These are phyloP conservation scores for Asterionellopsis glacialis DNA, from an alignment of 108 stramenopile genomes.

Conservation along the genomic window DNA sequence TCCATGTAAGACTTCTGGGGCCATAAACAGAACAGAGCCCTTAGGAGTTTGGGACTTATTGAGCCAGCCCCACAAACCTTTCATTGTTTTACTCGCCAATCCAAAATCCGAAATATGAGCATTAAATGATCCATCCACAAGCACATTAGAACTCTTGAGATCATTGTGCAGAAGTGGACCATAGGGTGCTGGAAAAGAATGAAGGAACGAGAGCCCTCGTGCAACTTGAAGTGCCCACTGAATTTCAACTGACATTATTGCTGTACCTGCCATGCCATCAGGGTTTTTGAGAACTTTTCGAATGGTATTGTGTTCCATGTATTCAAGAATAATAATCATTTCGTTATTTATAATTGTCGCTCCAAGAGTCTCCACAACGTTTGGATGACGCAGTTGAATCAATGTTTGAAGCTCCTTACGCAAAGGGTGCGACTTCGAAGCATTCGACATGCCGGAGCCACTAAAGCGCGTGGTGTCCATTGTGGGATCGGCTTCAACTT, in stretches of 20 bases:
- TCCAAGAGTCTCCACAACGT: slow-evolving; percentile 1
- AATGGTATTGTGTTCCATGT: background rate
- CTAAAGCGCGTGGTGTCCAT: background rate
- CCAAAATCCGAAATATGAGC: slow-evolving; percentile 68
- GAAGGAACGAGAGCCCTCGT: slow-evolving; percentile 49
- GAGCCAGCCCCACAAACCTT: background rate
- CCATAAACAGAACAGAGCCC: slow-evolving; percentile 96
- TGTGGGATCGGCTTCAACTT: background rate
- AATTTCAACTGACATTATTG: background rate
- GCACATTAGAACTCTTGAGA: slow-evolving; percentile 45
- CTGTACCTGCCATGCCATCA: background rate
- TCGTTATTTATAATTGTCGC: background rate
- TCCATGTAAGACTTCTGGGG: slow-evolving; percentile 61
- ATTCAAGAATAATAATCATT: background rate
- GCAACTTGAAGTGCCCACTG: slow-evolving; percentile 24
- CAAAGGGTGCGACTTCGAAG: background rate
- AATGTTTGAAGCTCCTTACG: background rate
- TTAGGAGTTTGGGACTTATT: slow-evolving; percentile 26
- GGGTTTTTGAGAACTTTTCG: background rate
- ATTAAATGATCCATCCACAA: slow-evolving; percentile 46
- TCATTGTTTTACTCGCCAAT: slow-evolving; percentile 12
- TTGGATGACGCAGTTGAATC: background rate
- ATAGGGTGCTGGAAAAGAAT: slow-evolving; percentile 37
- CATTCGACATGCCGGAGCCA: background rate
- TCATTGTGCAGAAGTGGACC: slow-evolving; percentile 38